These are phyloP conservation scores for Cucumis cinereus DNA, from an alignment of 306 rosid species.

Conservation along the genomic window DNA sequence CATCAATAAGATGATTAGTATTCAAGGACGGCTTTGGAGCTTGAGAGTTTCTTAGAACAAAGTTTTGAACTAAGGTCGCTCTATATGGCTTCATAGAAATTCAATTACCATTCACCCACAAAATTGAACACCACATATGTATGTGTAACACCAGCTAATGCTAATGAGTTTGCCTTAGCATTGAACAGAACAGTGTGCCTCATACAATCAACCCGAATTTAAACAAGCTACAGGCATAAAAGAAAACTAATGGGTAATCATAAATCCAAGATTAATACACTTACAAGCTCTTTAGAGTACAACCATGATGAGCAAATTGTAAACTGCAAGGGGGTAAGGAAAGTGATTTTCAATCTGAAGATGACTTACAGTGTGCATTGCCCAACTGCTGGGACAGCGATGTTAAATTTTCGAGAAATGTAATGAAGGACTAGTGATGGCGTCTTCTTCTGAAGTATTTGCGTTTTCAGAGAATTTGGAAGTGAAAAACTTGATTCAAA, in stretches of 20 bases:
- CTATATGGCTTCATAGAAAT: slow-evolving; percentile 28
- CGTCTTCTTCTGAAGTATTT: not conserved
- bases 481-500: not conserved
- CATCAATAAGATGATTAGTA: slow-evolving; percentile 26
- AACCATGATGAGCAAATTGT: not conserved
- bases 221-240: not conserved
- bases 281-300: not conserved
- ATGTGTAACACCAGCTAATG: not conserved
- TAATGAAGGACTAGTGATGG: not conserved
- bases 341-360: not conserved
- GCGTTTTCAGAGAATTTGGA: not conserved
- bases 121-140: not conserved
- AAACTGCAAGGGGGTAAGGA: not conserved
- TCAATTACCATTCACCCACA: not conserved
- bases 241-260: not conserved
- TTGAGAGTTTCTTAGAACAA: slow-evolving; percentile 19
- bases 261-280: not conserved
- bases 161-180: not conserved
- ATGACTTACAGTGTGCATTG: not conserved
- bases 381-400: not conserved
- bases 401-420: not conserved
- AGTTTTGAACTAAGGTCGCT: slow-evolving; percentile 16
- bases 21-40: slow-evolving; percentile 18
- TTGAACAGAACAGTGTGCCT: not conserved
- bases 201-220: not conserved